phyloP scores from a whole-genome alignment of 2,329 filamentous ascomycete species.

The Sporothrix pseudoabietina region DNA sequence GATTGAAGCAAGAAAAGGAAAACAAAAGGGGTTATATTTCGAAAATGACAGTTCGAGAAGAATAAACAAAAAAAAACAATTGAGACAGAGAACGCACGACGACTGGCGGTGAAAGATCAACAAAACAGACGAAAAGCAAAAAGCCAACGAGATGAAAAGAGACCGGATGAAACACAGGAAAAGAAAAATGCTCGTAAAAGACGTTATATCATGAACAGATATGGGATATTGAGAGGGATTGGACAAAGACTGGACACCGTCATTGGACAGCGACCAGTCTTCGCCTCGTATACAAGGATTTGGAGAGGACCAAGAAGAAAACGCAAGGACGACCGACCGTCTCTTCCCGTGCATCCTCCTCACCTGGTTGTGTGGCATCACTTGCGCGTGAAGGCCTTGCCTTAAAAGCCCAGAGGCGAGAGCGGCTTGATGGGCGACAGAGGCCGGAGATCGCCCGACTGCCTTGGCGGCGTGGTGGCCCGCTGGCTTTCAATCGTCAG shows the following conservation, averaged over 20 bases:
- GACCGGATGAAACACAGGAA: constrained; percentile 1
- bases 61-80: background rate
- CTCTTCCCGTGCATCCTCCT: background rate
- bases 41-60: constrained; percentile 18
- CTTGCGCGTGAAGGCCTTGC: background rate
- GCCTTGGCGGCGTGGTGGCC: constrained; percentile 42
- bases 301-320: background rate
- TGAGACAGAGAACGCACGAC: constrained; percentile 5
- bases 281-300: constrained; percentile 15
- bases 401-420: constrained; percentile 61
- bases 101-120: background rate
- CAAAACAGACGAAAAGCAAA: background rate
- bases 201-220: constrained; percentile 34
- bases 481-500: constrained; percentile 51
- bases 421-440: constrained; percentile 68
- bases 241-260: background rate
- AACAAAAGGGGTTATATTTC: constrained; percentile 27
- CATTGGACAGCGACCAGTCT: background rate
- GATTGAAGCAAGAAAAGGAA: background rate
- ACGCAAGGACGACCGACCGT: background rate
- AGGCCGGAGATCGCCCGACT: constrained; percentile 53
- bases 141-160: constrained; percentile 17
- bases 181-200: constrained; percentile 27
- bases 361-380: background rate
- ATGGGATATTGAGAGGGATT: background rate